Base-by-base conservation (phyloP, 768 basidiomycete genomes). In the Lentinula guzmanii region DNA sequence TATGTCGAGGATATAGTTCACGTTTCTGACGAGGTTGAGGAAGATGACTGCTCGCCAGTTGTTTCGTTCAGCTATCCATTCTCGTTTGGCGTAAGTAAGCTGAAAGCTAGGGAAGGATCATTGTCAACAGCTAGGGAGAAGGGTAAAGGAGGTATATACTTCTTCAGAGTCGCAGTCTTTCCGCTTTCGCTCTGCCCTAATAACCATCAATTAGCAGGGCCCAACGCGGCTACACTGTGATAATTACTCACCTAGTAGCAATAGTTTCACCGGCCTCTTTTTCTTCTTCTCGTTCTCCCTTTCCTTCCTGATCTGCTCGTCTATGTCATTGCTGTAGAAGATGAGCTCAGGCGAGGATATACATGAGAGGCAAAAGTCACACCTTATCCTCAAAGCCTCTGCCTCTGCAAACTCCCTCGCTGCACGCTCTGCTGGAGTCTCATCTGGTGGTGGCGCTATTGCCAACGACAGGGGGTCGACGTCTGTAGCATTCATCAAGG, bases 81-180 rank as follows among this genome's bases (percentile, higher is more conserved):
- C 86, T 57, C 79, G 76, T 43, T 79, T 78, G 43, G 89, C 86
- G 68, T 91, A 90, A 1, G 86, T 84, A 1, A 92, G 72, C 66
- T 92, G 90, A 67, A 91, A 92, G 69, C 91, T 86, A 84, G 61
- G 16, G n/a, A 50, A 45, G 33, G 34, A 28, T 11, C n/a, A 35
- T 59, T 34, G 15, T 2, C 15, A 37, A 8, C n/a, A 8, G 4
- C 4, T 9, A 16, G 33, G 64, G 18, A 68, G 60, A 61, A 51
- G 63, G 43, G 18, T 37, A 18, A 46, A n/a, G 48, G 31, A 43
- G 16, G 57, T 59, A 34, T 62, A 78, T 53, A 65, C 90, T 89
- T 91, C 74, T 92, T 92, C 59, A 92, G 69, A 0, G 89, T 90
- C 31, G 90, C 89, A 0, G 88, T 89, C 71, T 92, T 92, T 35